Conservation (phyloP, 768 basidiomycete genomes). For the Panus rudis region DNA sequence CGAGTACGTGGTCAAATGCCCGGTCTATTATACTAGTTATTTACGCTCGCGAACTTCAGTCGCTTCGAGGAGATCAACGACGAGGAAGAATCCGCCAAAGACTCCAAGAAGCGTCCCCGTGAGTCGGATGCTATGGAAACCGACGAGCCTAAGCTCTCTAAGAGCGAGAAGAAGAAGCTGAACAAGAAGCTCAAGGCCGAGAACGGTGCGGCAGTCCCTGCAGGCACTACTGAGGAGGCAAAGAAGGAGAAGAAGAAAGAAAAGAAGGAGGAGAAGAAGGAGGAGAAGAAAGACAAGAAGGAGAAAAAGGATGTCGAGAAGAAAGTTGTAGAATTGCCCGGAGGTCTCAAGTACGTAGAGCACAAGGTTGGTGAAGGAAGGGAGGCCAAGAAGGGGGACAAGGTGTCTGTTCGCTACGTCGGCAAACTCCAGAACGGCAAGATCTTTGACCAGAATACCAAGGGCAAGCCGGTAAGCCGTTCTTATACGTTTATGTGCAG, state of each 20-base stretch:
- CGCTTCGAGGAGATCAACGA: conserved; percentile 73
- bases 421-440: conserved; percentile 79
- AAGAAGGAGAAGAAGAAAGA: conserved; percentile 32
- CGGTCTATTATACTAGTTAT: neutral
- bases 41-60: conserved; percentile 25
- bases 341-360: conserved; percentile 75
- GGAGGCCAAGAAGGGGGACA: conserved; percentile 79
- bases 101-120: conserved; percentile 61
- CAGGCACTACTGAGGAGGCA: conserved; percentile 23
- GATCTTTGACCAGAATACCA: conserved; percentile 73
- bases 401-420: conserved; percentile 83
- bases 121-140: conserved; percentile 49
- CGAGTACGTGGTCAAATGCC: conserved; percentile 31
- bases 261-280: conserved; percentile 28
- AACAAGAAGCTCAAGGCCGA: conserved; percentile 72
- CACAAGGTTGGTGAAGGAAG: conserved; percentile 77
- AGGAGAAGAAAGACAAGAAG: conserved; percentile 25
- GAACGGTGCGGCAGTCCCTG: conserved; percentile 36
- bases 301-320: conserved; percentile 11
- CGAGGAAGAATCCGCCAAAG: conserved; percentile 18
- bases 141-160: conserved; percentile 35
- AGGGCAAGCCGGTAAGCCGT: conserved; percentile 73
- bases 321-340: conserved; percentile 42
- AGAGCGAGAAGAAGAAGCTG: conserved; percentile 58
- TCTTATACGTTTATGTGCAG: conserved; percentile 6